Evolutionary conservation across 2,329 filamentous ascomycete genomes (phyloP), one percentile per base, ranked within the genome.

Genomic region (Hirsutella thompsonii): DNA sequence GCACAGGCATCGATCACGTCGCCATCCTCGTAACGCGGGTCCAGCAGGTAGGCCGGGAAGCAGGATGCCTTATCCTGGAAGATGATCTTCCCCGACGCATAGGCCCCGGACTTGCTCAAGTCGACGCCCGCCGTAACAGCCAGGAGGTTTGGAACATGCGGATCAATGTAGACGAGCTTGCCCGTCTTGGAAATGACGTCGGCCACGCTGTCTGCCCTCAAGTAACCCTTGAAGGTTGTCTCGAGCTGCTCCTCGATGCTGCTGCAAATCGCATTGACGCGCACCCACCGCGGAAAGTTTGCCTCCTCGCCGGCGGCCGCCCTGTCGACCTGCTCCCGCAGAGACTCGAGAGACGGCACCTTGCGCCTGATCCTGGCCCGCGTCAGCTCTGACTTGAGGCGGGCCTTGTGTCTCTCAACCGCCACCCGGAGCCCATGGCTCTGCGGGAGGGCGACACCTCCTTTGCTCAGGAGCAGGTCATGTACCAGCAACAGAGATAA

Each of bases 11-110:
- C 92, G n/a, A 96, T 76, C 8, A 93, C 68, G 53, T 92, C 79
- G 20, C 86, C 86, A 47, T 81, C 75, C 43, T 74, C 67, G 8
- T 76, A 64, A 0, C 64, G 64, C 0, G 83, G 78, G 39, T 94
- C 71, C 0, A 98, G 67, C 3, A 98, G 68, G 55, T 92, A 92
- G 1, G 90, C 92, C 0, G 92, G 92, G 54, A 98, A 95, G 56
- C 92, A 98, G 1, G 89, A 95, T 0, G 92, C 90, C 60, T 95
- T 96, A 55, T 96, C 92, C 58, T 98, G 92, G 20, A 96, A 67
- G 44, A 96, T 94, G 40, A 96, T 76, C 37, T 79, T 73, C 1
- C 90, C 90, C 1, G 72, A 67, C 13, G 66, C 72, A 59, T 96
- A 96, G 0, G 87, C 82, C 13, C 72, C 62, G 8, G 77, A 81